Conservation (phyloP, 345 rosid species). For the Lumnitzera racemosa region DNA sequence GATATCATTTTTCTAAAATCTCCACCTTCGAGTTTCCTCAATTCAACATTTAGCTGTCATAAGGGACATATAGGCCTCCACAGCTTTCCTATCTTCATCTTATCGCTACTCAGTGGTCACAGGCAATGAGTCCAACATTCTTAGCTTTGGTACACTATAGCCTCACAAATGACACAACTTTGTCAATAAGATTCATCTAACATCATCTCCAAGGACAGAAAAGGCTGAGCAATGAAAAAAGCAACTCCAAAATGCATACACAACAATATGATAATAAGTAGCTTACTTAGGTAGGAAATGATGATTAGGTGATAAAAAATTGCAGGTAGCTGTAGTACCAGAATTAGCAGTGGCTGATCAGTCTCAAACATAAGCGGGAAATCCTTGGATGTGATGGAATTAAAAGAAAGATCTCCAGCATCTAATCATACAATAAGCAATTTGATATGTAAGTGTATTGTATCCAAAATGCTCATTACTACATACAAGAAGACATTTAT, state of each 20-base stretch:
- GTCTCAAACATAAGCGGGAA: constrained; percentile 32
- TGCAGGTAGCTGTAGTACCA: constrained; percentile 30
- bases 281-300: not conserved
- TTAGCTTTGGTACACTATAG: not conserved
- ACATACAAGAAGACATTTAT: constrained; percentile 8
- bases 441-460: not conserved
- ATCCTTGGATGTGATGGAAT: constrained; percentile 43
- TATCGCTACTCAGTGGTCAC: not conserved
- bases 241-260: constrained; percentile 2
- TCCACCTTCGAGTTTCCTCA: too few relatives aligned
- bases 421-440: constrained; percentile 23
- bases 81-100: constrained; percentile 2
- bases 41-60: not conserved
- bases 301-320: not conserved
- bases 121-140: not conserved
- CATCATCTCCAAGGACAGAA: not conserved
- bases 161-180: not conserved
- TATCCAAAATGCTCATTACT: not conserved
- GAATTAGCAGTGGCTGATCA: constrained; percentile 66
- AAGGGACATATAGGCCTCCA: constrained; percentile 1
- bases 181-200: too few relatives aligned
- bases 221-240: not conserved
- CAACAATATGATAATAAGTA: not conserved
- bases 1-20: too few relatives aligned
- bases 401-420: constrained; percentile 35